Evolutionary conservation across 2,329 filamentous ascomycete species (phyloP), one percentile per base, ranked within the genome.

Genomic region (Aspergillus aculeatinus): DNA sequence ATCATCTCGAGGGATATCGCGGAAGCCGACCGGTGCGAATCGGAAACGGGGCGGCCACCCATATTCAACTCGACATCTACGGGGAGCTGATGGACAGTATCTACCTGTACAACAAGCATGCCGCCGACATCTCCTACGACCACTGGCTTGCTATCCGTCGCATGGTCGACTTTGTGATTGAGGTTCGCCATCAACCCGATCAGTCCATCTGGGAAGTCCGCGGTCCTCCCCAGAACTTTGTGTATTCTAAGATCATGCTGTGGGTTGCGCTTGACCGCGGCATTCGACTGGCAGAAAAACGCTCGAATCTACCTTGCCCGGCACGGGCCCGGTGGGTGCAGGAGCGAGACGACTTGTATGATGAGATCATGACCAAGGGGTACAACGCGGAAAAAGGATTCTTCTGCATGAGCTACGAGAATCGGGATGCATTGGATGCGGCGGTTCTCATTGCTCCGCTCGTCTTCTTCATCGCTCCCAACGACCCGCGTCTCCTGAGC

Each of bases 131-230:
- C 21, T 87, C 86, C 4, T 93, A 90, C 83, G 90, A 92, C 61
- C 85, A 89, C 61, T 93, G 89, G 89, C 81, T 87, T 48, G 82
- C 85, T 3, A 84, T 93, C 27, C 83, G 89, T 19, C 82, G 89
- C 60, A 85, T 92, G 73, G 77, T 79, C 42, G 88, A 55, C 19
- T 55, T 55, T 2, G 87, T 91, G 42, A 80, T 91, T 62, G 86
- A 83, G 0, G 85, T 92, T 56, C 83, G 87, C 71, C 76, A 87
- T 59, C 77, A 87, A 48, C 85, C 86, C 12, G 89, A 93, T 70
- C 92, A 92, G 89, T 91, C 88, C 2, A 93, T 92, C 67, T 92
- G 89, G 90, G 90, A 93, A 72, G 89, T 91, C 5, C 85, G 89
- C 48, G 53, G 53, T 0, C 27, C 53, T 10, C 53, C 53, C 4